Percentiles rank a stretch among this genome's conserved stretches.
phyloP scores from a whole-genome alignment of 2,329 filamentous ascomycete species.

The Exophiala aquamarina region DNA sequence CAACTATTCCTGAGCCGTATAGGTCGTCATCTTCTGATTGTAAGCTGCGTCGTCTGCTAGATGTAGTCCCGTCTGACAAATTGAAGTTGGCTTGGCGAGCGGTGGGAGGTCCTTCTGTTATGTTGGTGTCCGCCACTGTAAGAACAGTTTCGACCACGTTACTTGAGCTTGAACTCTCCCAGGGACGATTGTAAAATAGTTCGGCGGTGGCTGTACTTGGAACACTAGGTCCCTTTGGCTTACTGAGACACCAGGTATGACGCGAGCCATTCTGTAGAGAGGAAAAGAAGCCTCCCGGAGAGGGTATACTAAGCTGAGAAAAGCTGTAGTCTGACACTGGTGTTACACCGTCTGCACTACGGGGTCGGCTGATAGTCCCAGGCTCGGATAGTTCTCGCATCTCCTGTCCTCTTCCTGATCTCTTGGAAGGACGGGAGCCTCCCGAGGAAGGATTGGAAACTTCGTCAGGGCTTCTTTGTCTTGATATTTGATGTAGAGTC shows the following conservation, averaged over 20 bases:
- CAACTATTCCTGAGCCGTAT: slow-evolving; percentile 19
- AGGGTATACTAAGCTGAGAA: slow-evolving; percentile 82
- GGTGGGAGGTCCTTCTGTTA: slow-evolving; percentile 65
- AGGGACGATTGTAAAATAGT: slow-evolving; percentile 84
- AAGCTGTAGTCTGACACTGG: slow-evolving; percentile 67
- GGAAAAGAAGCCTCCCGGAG: slow-evolving; percentile 88
- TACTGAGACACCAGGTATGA: slow-evolving; percentile 69
- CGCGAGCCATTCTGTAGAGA: slow-evolving; percentile 74
- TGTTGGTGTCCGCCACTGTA: slow-evolving; percentile 52
- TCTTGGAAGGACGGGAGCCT: slow-evolving; percentile 15
- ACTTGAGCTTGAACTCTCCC: slow-evolving; percentile 49
- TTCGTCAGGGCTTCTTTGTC: slow-evolving; percentile 45
- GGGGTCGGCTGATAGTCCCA: slow-evolving; percentile 39
- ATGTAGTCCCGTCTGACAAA: slow-evolving; percentile 3
- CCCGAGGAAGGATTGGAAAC: slow-evolving; percentile 38
- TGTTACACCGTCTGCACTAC: slow-evolving; percentile 44
- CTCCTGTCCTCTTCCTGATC: slow-evolving; percentile 40
- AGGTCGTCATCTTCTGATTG: slow-evolving; percentile 25
- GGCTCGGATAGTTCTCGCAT: slow-evolving; percentile 62
- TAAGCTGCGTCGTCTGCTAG: slow-evolving; percentile 6
- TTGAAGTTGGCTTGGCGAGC: slow-evolving; percentile 45
- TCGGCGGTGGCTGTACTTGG: slow-evolving; percentile 91
- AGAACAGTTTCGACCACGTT: slow-evolving; percentile 67
- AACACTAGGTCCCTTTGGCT: slow-evolving; percentile 38
- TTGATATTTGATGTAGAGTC: slow-evolving; percentile 72